Percentiles rank a stretch among this genome's conserved stretches.
These are phyloP conservation scores for Rhodotorula babjevae DNA, from an alignment of 768 basidiomycete species.

Conservation along the genomic window DNA sequence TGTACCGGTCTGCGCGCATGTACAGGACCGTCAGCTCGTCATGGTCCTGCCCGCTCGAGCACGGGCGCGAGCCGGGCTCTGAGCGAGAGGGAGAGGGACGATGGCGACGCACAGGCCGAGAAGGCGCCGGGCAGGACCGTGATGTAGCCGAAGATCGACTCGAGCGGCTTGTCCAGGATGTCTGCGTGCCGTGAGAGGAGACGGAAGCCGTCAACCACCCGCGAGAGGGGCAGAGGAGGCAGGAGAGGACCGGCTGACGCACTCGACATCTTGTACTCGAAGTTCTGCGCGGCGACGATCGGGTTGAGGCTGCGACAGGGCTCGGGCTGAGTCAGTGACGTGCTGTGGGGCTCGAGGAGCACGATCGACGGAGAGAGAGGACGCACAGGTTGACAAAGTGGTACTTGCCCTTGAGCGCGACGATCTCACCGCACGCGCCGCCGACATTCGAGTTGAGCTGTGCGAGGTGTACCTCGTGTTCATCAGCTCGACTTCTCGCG, in stretches of 20 bases:
- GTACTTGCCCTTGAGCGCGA: conserved; percentile 73
- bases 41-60: too few species aligned
- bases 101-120: conserved; percentile 73
- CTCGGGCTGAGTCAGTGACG: too few species aligned
- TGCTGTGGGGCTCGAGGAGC: conserved; percentile 57
- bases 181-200: conserved; percentile 51
- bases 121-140: conserved; percentile 79
- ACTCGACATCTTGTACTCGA: conserved; percentile 81
- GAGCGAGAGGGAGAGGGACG: not conserved
- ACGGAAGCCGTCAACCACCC: not conserved
- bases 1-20: conserved; percentile 55
- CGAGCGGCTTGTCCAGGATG: conserved; percentile 90
- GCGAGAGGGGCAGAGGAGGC: too few species aligned
- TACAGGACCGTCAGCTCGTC: not conserved
- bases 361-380: not conserved
- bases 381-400: conserved; percentile 49
- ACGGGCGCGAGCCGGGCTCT: conserved; percentile 47
- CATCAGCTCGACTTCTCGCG: too few species aligned
- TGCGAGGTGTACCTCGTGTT: too few species aligned
- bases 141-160: conserved; percentile 56
- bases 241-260: conserved; percentile 18
- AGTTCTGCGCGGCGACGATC: conserved; percentile 76
- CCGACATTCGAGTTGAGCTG: conserved; percentile 59
- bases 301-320: not conserved
- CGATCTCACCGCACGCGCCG: conserved; percentile 64